phyloP scores from a whole-genome alignment of 2,329 filamentous ascomycete genomes.

The Drechslerella coelobrocha region DNA sequence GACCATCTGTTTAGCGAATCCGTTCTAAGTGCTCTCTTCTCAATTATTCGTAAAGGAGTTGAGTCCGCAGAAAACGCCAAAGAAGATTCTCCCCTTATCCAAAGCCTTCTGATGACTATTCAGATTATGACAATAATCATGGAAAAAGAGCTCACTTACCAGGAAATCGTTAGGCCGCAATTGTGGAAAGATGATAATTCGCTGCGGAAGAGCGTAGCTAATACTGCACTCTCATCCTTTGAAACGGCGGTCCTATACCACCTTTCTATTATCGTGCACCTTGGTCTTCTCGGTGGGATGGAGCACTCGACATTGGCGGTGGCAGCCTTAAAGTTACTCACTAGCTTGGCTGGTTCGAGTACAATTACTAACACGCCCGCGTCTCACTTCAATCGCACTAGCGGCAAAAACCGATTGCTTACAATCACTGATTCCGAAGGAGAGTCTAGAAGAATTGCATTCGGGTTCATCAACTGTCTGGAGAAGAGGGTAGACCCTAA shows the following conservation, averaged over 20 bases:
- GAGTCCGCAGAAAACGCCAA: conserved; percentile 67
- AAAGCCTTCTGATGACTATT: conserved; percentile 78
- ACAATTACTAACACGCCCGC: conserved; percentile 72
- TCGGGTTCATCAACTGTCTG: conserved; percentile 55
- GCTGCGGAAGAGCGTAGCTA: conserved; percentile 70
- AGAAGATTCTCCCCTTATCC: conserved; percentile 79
- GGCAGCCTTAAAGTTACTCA: conserved; percentile 78
- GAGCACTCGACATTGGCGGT: conserved; percentile 81
- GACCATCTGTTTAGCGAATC: conserved; percentile 98
- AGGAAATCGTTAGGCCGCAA: conserved; percentile 82
- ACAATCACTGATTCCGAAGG: conserved; percentile 84
- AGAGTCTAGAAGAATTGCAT: conserved; percentile 79
- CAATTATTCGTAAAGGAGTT: conserved; percentile 77
- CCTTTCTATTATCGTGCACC: conserved; percentile 76
- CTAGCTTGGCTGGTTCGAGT: conserved; percentile 82
- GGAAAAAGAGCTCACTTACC: conserved; percentile 87
- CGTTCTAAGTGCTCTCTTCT: conserved; percentile 79
- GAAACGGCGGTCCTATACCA: conserved; percentile 89
- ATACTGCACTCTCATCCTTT: conserved; percentile 81
- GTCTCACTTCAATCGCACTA: conserved; percentile 68
- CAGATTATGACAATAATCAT: conserved; percentile 83
- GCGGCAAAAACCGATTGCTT: conserved; percentile 80
- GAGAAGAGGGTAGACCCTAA: conserved; percentile 44
- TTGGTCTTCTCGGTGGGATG: conserved; percentile 85
- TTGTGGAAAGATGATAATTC: conserved; percentile 71